phyloP scores from a whole-genome alignment of 1,284 basidiomycete genomes.

The Laetiporus sulphureus region DNA sequence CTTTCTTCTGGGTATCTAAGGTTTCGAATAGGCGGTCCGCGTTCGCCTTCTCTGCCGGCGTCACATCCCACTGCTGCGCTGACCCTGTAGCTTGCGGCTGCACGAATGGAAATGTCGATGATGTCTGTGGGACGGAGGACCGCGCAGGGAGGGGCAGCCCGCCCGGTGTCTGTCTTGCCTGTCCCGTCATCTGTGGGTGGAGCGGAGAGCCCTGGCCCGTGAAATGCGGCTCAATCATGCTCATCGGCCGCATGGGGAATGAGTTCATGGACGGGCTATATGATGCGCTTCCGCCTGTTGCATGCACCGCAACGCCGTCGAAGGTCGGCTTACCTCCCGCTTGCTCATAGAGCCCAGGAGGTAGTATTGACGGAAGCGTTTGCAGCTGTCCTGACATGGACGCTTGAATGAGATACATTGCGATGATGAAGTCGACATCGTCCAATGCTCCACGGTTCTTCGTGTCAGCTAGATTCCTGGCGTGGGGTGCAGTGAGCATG shows the following conservation, averaged over 20 bases:
- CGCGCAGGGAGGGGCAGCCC: slow-evolving; percentile 42
- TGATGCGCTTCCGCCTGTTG: slow-evolving; percentile 54
- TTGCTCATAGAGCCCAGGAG: slow-evolving; percentile 89
- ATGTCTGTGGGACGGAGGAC: slow-evolving; percentile 27
- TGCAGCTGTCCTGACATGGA: slow-evolving; percentile 80
- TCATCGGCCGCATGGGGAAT: slow-evolving; percentile 28
- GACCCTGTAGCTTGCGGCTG: slow-evolving; percentile 18
- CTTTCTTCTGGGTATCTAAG: slow-evolving; percentile 72
- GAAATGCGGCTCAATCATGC: slow-evolving; percentile 49
- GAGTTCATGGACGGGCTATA: slow-evolving; percentile 41
- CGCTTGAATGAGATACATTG: slow-evolving; percentile 94
- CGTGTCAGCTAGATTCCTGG: slow-evolving; percentile 91
- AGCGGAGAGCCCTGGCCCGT: slow-evolving; percentile 44
- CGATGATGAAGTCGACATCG: slow-evolving; percentile 89
- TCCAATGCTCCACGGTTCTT: slow-evolving; percentile 89
- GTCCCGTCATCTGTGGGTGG: slow-evolving; percentile 42
- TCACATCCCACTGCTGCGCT: slow-evolving; percentile 74
- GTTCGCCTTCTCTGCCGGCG: slow-evolving; percentile 72
- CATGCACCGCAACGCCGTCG: slow-evolving; percentile 42
- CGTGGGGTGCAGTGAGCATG: not conserved
- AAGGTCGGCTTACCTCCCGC: slow-evolving; percentile 43
- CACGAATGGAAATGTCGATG: slow-evolving; percentile 19
- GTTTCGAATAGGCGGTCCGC: slow-evolving; percentile 82
- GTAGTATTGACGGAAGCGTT: slow-evolving; percentile 72
- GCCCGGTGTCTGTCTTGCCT: slow-evolving; percentile 34